Evolutionary conservation across 2,329 filamentous ascomycete species (phyloP).

Genomic region (Hypoxylon sp.): DNA sequence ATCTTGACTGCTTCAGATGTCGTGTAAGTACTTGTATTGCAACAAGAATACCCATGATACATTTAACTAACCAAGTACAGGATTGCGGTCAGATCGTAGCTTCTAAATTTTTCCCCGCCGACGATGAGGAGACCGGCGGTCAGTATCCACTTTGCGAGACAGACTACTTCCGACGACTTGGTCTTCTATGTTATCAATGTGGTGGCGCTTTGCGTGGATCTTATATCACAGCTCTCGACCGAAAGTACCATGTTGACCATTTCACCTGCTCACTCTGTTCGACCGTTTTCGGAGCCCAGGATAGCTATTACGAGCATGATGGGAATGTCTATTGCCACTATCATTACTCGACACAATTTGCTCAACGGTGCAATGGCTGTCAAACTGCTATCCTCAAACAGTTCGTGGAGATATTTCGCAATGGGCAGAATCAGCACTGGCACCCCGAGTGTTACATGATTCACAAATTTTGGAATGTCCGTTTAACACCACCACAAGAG

Average conservation of each 20-base stretch:
- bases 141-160: conserved; percentile 98
- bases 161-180: conserved; percentile 94
- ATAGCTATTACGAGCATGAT: conserved; percentile 99
- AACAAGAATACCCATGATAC: conserved; percentile 2
- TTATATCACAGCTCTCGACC: conserved; percentile 97
- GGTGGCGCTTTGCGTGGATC: conserved; percentile 93
- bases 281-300: conserved; percentile 97
- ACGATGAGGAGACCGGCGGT: conserved; percentile 85
- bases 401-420: conserved; percentile 98
- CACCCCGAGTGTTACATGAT: conserved; percentile 99
- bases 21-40: conserved; percentile 72
- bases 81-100: conserved; percentile 98
- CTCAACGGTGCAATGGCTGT: conserved; percentile 95
- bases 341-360: conserved; percentile 98
- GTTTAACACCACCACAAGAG: conserved; percentile 76
- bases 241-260: conserved; percentile 99
- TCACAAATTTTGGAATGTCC: conserved; percentile 99
- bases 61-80: conserved; percentile 63
- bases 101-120: conserved; percentile 98
- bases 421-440: conserved; percentile 99
- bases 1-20: conserved; percentile 98
- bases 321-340: conserved; percentile 98
- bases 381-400: conserved; percentile 98
- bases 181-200: conserved; percentile 91
- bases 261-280: conserved; percentile 98